Evolutionary conservation across 192 early-diverging fungal genomes (phyloP), one percentile per base, ranked within the genome.

Genomic region (Umbelopsis isabellina): DNA sequence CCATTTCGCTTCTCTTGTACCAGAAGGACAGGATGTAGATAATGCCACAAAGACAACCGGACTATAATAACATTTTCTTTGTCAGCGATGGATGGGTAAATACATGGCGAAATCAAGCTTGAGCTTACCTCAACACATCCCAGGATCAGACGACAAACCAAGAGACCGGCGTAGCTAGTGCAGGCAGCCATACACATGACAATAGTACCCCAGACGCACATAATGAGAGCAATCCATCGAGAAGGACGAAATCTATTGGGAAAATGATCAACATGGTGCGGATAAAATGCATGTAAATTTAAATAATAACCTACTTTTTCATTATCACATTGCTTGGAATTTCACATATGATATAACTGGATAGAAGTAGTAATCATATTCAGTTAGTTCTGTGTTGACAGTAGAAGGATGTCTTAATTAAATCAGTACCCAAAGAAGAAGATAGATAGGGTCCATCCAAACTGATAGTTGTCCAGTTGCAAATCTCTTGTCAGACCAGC

Each of bases 321-420:
- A 90, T 75, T 20, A 87, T 41, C 51, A 90, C 81, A 76, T 91
- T 92, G 21, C 86, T 88, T 22, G 91, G 91, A 18, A 92, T 74
- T 74, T 92, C 91, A 72, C 86, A 92, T 21, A 90, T 45, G 45
- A 92, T 81, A 79, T 88, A 87, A 1, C 55, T 61, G 8, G 20
- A 44, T 12, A 21, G 55, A 45, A 65, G 23, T 10, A 13, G 13
- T 20, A 52, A 25, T 20, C 21, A 46, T 51, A 16, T 41, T 49
- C 15, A 53, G 51, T 12, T 41, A 41, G 10, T 6, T 41, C 37
- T 10, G 37, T 41, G 35, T 10, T 23, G 2, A 23, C 51, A 20
- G 21, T 53, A 44, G 30, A 69, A 22, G 9, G 35, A 15, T 23
- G 30, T 25, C 65, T 8, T 13, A 4, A 65, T 22, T 6, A 49